Base-by-base conservation (phyloP, 345 rosid genomes). In the Citrus maxima region DNA sequence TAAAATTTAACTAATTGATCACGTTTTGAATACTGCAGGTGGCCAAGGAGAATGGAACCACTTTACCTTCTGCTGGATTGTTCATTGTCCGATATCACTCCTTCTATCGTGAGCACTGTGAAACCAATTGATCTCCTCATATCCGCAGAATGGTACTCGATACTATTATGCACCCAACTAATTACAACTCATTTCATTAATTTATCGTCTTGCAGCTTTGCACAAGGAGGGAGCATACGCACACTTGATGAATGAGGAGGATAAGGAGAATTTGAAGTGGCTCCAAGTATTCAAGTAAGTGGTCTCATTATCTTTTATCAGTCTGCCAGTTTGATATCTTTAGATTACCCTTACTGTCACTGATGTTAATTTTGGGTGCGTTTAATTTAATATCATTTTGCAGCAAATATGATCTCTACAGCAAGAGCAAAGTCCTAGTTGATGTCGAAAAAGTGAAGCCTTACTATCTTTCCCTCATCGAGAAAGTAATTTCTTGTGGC, bases 11-110 rank as follows among this genome's bases (percentile, higher is more conserved):
- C 49, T 42, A 10, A 42, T 42, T 42, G 51, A 42, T 42, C 14
- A 12, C 13, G 51, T 42, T 42, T 42, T 10, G 34, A 32, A 56
- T 40, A 13, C 16, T 67, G 51, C 49, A 88, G 91, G 93, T 90
- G 75, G 91, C 92, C 65, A 88, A 84, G 77, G 86, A 82, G 82
- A 90, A 88, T 76, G 76, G 74, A 22, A 80, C 90, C 7, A 89
- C 84, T 77, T 87, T 89, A n/a, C 91, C 94, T 51, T 80, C 92
- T 12, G 88, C 92, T 5, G 90, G 83, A 34, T 92, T 89, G 76
- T 90, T 90, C 84, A 83, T 90, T 55, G 83, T 89, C 71, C 81
- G 92, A 84, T 90, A 88, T 78, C 92, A 90, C 56, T 90, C 92
- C 54, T 90, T 90, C 63, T 89, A 90, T 69, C 79, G 94, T 90